phyloP scores from a whole-genome alignment of 148 eudicot genomes.

The Amaranthus hypochondriacus region DNA sequence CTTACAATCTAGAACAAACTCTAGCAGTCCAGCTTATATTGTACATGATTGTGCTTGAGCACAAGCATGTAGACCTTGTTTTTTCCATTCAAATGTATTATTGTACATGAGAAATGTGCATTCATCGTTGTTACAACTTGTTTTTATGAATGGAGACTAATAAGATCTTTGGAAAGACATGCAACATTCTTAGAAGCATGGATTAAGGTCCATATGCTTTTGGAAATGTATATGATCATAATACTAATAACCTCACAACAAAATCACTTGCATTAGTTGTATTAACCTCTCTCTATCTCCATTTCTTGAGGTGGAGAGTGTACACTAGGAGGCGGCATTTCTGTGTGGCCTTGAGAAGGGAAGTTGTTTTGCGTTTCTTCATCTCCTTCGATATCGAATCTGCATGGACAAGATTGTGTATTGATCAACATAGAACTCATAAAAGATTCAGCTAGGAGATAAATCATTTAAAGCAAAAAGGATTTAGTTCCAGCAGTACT shows the following conservation, averaged over 20 bases:
- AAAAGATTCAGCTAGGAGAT: not conserved
- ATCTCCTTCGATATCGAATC: constrained; percentile 86
- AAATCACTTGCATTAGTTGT: not conserved
- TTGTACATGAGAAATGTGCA: too few relatives aligned
- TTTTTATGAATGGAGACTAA: too few relatives aligned
- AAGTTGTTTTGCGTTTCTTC: constrained; percentile 54
- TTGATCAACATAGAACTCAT: constrained; percentile 4
- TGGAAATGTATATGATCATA: not conserved
- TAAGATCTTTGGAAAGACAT: not conserved
- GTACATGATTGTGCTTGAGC: not conserved
- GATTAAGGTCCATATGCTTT: not conserved
- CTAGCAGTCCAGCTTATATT: not conserved
- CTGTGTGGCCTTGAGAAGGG: constrained; percentile 39
- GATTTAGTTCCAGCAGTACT: not conserved
- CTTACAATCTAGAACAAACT: not conserved
- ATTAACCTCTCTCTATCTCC: constrained; percentile 48
- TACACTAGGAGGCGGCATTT: constrained; percentile 39
- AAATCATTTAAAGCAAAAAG: not conserved
- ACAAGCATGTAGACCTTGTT: not conserved
- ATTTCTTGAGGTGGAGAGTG: constrained; percentile 62
- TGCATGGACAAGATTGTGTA: constrained; percentile 27
- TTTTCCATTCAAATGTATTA: too few relatives aligned
- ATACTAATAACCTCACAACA: not conserved
- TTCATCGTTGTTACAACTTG: too few relatives aligned
- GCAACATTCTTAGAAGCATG: not conserved